Base-by-base conservation (phyloP, 2,329 filamentous ascomycete species). In the Fusarium ramigenum region DNA sequence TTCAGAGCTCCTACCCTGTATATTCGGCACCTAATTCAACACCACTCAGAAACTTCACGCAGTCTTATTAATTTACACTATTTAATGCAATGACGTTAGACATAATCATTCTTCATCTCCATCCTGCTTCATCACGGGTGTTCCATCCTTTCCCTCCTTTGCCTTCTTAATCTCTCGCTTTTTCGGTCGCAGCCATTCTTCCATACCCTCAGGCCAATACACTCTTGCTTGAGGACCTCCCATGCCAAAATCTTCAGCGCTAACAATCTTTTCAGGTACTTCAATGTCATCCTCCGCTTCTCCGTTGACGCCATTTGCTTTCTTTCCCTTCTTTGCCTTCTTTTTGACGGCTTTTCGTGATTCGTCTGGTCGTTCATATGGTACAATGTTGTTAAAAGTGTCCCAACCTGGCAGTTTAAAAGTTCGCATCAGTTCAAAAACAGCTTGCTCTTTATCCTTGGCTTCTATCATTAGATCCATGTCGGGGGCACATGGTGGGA, bases 401-500 rank as follows among this genome's bases (percentile, higher is more conserved):
- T 96, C 87, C 83, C 91, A 93, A 0, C 95, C 95, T 0, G 95
- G 93, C 1, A 98, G 86, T 77, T 92, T 95, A 81, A 95, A 97
- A 0, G 87, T 95, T 28, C 93, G 89, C 95, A 98, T 98, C 23
- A 98, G 87, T 73, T 97, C 94, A 77, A 98, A 97, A 0, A 98
- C 94, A 1, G 96, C 95, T 81, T 98, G 96, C 80, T 98, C 96
- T 82, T 98, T 98, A 79, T 98, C 96, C 81, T 98, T 98, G 53
- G 96, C 96, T 83, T 98, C 96, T 68, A 98, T 98, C 96, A 98
- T 98, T n/a, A 98, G 86, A 79, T 98, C 96, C 92, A 97, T 96
- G 37, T 93, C 91, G 2, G 89, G 85, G 8, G 91, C 87, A 77
- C 96, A 98, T 0, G 96, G 95, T 2, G 96, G 96, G 2, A 98